Evolutionary conservation across 2,329 filamentous ascomycete species (phyloP), one percentile per base, ranked within the genome.

Genomic region (Pseudofabraea citricarpa): DNA sequence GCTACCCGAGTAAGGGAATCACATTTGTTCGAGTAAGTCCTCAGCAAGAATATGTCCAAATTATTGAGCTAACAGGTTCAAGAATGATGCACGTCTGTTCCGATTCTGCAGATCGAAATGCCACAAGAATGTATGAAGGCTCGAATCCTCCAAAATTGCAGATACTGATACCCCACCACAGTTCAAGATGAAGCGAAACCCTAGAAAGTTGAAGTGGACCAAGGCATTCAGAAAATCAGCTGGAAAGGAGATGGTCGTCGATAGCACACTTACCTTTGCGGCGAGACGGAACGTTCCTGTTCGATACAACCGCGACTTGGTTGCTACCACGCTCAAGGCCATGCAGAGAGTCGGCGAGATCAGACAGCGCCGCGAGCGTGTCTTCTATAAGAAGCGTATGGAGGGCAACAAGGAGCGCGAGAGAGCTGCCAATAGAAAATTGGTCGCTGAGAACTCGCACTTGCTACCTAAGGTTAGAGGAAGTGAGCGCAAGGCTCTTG

Each of bases 131-230:
- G 70, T 72, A 58, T 51, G 65, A 61, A 8, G 8, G 13, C 13
- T 12, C 29, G n/a, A n/a, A n/a, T n/a, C n/a, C 12, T n/a, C 35
- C 32, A 24, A 6, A 13, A 18, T 22, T 31, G 16, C 26, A 41
- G 32, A 9, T 31, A 19, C 10, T n/a, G n/a, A n/a, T n/a, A n/a
- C n/a, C n/a, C n/a, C n/a, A n/a, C 2, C 5, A 39, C 53, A 81
- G 75, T 95, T 94, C 80, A 93, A 94, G 72, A 95, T 95, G 88
- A 95, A 95, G 85, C 84, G 93, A 55, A 96, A 97, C 71, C 90
- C 91, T 26, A 83, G 91, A 65, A 95, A 96, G 69, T 80, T 97
- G 57, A 93, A 90, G 69, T 96, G 91, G 93, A 96, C 91, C 50
- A 95, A 96, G 75, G 83, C 88, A 41, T 91, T 90, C 77, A 85